phyloP scores from a whole-genome alignment of 1,284 basidiomycete species.

The Schizophyllum commune region DNA sequence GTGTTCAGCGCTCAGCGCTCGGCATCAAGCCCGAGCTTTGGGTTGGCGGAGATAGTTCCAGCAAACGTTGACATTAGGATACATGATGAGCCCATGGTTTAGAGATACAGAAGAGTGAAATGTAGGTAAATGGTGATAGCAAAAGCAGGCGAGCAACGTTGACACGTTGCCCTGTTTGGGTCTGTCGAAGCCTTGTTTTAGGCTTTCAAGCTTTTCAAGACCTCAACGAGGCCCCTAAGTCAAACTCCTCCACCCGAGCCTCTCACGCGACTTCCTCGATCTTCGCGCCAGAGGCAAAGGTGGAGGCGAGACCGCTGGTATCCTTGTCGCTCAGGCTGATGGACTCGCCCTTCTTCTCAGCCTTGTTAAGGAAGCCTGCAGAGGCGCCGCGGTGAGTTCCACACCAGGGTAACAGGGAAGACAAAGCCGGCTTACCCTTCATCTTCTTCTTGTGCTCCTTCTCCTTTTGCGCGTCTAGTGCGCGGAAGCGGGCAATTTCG shows the following conservation, averaged over 20 bases:
- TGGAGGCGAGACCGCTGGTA: constrained; percentile 5
- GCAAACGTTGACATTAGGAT: not conserved
- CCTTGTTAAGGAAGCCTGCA: constrained; percentile 22
- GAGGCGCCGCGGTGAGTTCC: constrained; percentile 1
- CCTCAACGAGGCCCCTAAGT: no score
- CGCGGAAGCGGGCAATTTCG: constrained; percentile 53
- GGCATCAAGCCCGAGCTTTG: no score
- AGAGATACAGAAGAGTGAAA: not conserved
- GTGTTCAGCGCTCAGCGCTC: no score
- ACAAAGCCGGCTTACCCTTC: no score
- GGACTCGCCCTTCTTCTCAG: constrained; percentile 13
- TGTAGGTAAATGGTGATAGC: not conserved
- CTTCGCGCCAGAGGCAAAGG: not conserved
- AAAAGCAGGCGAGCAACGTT: no score
- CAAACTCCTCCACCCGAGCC: not conserved
- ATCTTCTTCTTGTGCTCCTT: constrained; percentile 61
- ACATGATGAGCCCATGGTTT: not conserved
- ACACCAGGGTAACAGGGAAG: no score
- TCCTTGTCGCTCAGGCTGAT: constrained; percentile 7
- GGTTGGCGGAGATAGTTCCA: no score
- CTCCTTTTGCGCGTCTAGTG: constrained; percentile 57
- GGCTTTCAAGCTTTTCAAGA: no score
- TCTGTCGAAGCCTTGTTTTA: no score
- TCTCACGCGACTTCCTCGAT: constrained; percentile 12
- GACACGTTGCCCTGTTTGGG: no score